These are phyloP conservation scores for Fusarium longipes DNA, from an alignment of 2,329 filamentous ascomycete species.

Conservation along the genomic window DNA sequence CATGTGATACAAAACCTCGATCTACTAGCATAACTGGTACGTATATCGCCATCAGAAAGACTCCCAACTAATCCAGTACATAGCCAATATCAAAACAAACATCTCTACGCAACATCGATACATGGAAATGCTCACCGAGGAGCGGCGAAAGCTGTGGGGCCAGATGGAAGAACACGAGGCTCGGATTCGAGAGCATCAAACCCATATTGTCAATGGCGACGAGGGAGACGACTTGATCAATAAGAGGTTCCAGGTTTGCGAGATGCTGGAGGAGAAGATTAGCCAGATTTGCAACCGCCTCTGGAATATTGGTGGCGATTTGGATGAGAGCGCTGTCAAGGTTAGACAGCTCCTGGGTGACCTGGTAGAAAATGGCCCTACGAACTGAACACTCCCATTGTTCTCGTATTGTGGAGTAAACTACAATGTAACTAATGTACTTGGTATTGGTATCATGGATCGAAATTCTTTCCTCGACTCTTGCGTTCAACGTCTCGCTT, in stretches of 20 bases:
- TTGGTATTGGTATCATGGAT: not conserved
- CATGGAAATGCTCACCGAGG: not conserved
- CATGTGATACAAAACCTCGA: too few species aligned
- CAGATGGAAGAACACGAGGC: not conserved
- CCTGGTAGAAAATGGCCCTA: not conserved
- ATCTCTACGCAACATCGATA: not conserved
- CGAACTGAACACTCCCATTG: not conserved
- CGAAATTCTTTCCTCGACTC: too few species aligned
- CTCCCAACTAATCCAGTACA: too few species aligned
- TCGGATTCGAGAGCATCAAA: not conserved
- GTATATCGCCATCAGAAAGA: too few species aligned
- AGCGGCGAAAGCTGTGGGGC: not conserved
- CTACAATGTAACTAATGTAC: accelerated
- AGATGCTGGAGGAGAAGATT: not conserved
- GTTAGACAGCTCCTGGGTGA: not conserved
- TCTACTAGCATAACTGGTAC: too few species aligned
- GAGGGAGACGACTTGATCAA: not conserved
- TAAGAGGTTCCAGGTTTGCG: not conserved
- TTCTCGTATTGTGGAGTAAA: accelerated
- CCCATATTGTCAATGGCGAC: not conserved
- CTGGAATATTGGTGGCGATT: not conserved
- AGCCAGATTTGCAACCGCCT: not conserved
- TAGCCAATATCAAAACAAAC: not conserved
- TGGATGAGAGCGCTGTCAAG: not conserved
- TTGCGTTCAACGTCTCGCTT: too few species aligned